Conservation (phyloP, 2,329 filamentous ascomycete genomes). For the Ceratocystis papillata region DNA sequence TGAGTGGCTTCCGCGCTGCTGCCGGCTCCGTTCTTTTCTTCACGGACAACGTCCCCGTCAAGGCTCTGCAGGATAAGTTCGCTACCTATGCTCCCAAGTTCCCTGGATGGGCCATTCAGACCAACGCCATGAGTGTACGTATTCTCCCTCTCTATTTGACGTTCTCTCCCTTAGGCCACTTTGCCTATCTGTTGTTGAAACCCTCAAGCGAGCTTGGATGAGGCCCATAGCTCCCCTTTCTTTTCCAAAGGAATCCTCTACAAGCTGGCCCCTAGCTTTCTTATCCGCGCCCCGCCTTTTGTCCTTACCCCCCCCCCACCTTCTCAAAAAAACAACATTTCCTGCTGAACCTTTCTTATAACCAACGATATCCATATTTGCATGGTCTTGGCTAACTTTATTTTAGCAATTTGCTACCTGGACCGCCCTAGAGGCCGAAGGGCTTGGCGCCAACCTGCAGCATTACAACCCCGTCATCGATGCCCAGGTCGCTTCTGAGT, state of each 20-base stretch:
- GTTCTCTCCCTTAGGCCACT: neutral
- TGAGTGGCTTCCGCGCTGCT: conserved; percentile 52
- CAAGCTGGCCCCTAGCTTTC: neutral
- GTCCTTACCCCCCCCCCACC: neutral
- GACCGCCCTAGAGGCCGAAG: conserved; percentile 72
- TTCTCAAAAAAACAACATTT: neutral
- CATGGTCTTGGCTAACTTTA: conserved; percentile 7
- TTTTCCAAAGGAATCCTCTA: neutral
- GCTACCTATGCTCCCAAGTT: conserved; percentile 69
- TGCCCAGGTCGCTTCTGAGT: conserved; percentile 54
- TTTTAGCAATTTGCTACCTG: conserved; percentile 61
- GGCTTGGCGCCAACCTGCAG: conserved; percentile 79
- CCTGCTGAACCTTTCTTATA: neutral
- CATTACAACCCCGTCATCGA: conserved; percentile 88
- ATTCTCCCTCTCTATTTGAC: neutral
- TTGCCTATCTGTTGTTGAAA: neutral
- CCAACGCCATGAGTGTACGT: conserved; percentile 57
- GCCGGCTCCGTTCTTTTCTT: conserved; percentile 85
- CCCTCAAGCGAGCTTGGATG: neutral
- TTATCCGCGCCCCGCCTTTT: neutral
- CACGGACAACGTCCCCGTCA: conserved; percentile 60
- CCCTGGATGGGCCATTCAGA: conserved; percentile 64
- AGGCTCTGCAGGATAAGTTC: conserved; percentile 57
- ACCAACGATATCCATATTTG: neutral
- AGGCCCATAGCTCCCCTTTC: conserved; percentile 5